Conservation (phyloP, 1,139 yeast genomes). For the Blastobotrys malaysiensis region DNA sequence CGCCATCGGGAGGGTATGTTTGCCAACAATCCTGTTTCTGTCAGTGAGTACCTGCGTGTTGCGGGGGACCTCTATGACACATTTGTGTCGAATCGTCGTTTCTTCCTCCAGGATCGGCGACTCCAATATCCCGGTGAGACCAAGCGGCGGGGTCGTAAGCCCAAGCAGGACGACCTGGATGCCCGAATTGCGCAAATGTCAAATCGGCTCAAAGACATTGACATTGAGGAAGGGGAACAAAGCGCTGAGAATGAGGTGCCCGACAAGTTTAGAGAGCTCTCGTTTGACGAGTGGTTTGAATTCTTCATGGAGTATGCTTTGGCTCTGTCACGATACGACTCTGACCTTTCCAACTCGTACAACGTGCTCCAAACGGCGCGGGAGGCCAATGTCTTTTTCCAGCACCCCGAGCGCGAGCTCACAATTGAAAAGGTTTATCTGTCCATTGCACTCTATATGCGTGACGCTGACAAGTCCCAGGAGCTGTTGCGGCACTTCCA, state of each 20-base stretch:
- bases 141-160: slow-evolving; percentile 38
- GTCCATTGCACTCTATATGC: slow-evolving; percentile 54
- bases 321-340: slow-evolving; percentile 28
- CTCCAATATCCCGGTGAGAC: slow-evolving; percentile 65
- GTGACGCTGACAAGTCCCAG: slow-evolving; percentile 49
- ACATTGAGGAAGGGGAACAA: slow-evolving; percentile 15
- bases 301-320: slow-evolving; percentile 75
- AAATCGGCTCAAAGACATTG: slow-evolving; percentile 25
- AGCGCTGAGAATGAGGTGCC: not conserved
- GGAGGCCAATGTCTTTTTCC: slow-evolving; percentile 69
- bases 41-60: slow-evolving; percentile 74
- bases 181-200: slow-evolving; percentile 66
- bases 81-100: slow-evolving; percentile 68
- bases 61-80: slow-evolving; percentile 81
- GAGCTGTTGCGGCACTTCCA: slow-evolving; percentile 58
- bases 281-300: slow-evolving; percentile 78
- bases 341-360: not conserved
- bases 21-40: slow-evolving; percentile 55
- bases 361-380: not conserved
- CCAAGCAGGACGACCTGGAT: slow-evolving; percentile 54
- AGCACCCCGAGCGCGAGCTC: slow-evolving; percentile 48
- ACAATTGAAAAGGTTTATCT: slow-evolving; percentile 60
- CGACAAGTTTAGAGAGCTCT: slow-evolving; percentile 59
- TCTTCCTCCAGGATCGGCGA: slow-evolving; percentile 71
- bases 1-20: slow-evolving; percentile 52